phyloP scores from a whole-genome alignment of 1,139 yeast species.

The Sugiyamaella pinicola region DNA sequence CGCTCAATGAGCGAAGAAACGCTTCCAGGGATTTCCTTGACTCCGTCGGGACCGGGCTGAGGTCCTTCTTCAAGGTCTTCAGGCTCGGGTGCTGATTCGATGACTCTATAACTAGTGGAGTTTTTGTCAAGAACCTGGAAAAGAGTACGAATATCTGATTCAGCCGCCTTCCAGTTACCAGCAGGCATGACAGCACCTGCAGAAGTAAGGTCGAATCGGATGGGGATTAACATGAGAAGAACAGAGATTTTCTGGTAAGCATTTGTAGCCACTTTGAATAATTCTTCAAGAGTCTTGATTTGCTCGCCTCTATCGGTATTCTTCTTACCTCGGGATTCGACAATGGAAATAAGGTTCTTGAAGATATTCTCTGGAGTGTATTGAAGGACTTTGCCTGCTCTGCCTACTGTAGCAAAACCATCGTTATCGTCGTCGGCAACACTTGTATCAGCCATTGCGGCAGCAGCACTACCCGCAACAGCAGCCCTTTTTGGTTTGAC shows the following conservation, averaged over 20 bases:
- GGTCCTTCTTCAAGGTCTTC: slow-evolving; percentile 71
- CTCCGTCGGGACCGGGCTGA: slow-evolving; percentile 76
- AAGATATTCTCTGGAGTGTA: slow-evolving; percentile 56
- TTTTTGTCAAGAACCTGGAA: slow-evolving; percentile 70
- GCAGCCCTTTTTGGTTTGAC: slow-evolving; percentile 18
- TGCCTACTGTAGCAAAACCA: slow-evolving; percentile 48
- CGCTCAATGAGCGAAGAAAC: slow-evolving; percentile 86
- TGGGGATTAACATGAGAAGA: slow-evolving; percentile 79
- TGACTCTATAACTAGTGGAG: slow-evolving; percentile 60
- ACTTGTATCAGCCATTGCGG: slow-evolving; percentile 29
- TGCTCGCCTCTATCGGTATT: slow-evolving; percentile 85
- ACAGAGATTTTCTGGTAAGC: slow-evolving; percentile 78
- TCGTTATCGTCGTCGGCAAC: slow-evolving; percentile 42
- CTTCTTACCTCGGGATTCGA: slow-evolving; percentile 95
- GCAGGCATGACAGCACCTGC: slow-evolving; percentile 73
- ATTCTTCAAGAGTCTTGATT: slow-evolving; percentile 65
- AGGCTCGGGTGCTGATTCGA: slow-evolving; percentile 73
- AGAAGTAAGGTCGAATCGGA: slow-evolving; percentile 76
- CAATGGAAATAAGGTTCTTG: slow-evolving; percentile 68
- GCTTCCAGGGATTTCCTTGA: slow-evolving; percentile 78
- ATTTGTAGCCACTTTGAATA: slow-evolving; percentile 54
- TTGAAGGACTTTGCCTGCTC: slow-evolving; percentile 46
- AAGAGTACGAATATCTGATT: slow-evolving; percentile 61
- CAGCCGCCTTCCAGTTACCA: slow-evolving; percentile 78
- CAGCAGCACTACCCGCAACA: slow-evolving; percentile 11